These are phyloP conservation scores for Rutstroemia sp. DNA, from an alignment of 2,329 filamentous ascomycete genomes.

Conservation along the genomic window DNA sequence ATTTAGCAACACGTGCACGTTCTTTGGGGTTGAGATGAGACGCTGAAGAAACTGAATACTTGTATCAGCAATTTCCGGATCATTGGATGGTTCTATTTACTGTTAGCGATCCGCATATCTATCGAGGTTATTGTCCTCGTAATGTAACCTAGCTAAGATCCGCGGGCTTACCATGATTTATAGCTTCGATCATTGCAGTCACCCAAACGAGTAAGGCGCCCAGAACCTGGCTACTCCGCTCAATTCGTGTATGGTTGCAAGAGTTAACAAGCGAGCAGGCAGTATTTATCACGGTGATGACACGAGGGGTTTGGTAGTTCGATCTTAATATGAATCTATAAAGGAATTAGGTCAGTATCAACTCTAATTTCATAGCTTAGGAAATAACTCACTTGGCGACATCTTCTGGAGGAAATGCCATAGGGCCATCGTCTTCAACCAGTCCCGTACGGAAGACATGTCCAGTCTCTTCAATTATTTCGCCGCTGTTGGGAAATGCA, in stretches of 20 bases:
- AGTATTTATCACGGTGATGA: slow-evolving; percentile 63
- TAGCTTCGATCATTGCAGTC: slow-evolving; percentile 50
- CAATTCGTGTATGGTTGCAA: slow-evolving; percentile 39
- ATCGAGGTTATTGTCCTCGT: background rate
- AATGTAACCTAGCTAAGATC: background rate
- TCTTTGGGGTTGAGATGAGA: slow-evolving; percentile 45
- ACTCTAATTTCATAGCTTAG: background rate
- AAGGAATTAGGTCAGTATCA: background rate
- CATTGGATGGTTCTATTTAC: slow-evolving; percentile 46
- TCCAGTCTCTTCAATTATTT: slow-evolving; percentile 67
- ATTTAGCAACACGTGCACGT: slow-evolving; percentile 53
- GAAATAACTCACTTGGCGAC: slow-evolving; percentile 41
- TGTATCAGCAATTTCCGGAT: slow-evolving; percentile 65
- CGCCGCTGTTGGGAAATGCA: slow-evolving; percentile 52
- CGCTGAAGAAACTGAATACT: slow-evolving; percentile 65
- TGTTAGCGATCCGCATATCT: slow-evolving; percentile 3
- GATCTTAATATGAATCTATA: slow-evolving; percentile 51
- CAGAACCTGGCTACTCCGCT: slow-evolving; percentile 42
- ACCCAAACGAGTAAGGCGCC: slow-evolving; percentile 53
- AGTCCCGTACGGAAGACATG: slow-evolving; percentile 67
- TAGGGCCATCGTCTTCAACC: slow-evolving; percentile 68
- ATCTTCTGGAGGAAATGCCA: slow-evolving; percentile 61
- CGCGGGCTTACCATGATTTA: slow-evolving; percentile 43
- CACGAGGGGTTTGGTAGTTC: slow-evolving; percentile 51
- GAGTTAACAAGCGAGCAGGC: slow-evolving; percentile 64